phyloP scores from a whole-genome alignment of 495 filamentous ascomycete genomes.

The Penicillium samsonianum region DNA sequence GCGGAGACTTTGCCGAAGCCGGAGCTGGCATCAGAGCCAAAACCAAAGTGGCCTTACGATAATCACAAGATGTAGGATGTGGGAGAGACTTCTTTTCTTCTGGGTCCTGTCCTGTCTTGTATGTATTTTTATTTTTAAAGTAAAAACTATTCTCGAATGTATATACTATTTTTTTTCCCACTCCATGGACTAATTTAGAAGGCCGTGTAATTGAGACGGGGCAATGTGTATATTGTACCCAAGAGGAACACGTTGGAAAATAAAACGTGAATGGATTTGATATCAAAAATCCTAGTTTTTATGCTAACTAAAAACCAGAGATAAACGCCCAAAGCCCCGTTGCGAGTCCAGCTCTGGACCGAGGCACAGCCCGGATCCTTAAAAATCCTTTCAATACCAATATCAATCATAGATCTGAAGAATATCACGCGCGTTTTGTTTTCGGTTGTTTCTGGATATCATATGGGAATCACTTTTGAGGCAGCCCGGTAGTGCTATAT shows the following conservation, averaged over 20 bases:
- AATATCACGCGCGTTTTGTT: no score
- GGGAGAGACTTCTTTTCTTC: not conserved
- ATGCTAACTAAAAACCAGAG: not conserved
- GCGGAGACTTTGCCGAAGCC: not conserved
- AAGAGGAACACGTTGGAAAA: no score
- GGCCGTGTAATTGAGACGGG: not conserved
- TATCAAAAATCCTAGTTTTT: not conserved
- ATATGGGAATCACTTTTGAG: not conserved
- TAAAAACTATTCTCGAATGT: conserved; percentile 8
- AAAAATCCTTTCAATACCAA: not conserved
- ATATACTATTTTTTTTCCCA: not conserved
- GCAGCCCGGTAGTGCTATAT: not conserved
- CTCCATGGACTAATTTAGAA: not conserved
- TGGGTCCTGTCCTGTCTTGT: not conserved
- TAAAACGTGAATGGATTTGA: not conserved
- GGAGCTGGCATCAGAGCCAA: not conserved
- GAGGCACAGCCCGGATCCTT: not conserved
- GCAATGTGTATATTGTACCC: no score
- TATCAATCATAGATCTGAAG: no score
- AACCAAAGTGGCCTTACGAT: not conserved
- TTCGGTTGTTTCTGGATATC: no score
- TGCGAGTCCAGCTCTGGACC: not conserved
- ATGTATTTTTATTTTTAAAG: conserved; percentile 7
- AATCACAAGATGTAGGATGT: not conserved
- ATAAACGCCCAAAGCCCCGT: not conserved